Evolutionary conservation across 2,329 filamentous ascomycete genomes (phyloP), one percentile per base, ranked within the genome.

Genomic region (Fusarium sp.): DNA sequence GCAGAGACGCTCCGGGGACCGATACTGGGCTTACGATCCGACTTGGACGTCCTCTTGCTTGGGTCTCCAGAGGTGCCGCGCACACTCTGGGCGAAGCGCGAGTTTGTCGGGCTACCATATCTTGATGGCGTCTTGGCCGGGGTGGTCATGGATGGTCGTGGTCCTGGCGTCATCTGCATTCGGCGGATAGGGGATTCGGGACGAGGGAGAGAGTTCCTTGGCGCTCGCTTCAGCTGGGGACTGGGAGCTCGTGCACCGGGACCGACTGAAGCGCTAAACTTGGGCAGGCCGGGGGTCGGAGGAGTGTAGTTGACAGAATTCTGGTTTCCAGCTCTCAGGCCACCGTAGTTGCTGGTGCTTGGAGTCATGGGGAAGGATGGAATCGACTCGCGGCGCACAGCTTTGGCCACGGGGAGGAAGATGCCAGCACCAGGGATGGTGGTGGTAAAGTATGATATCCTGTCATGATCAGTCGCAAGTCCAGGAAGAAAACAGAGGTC

Each of bases 231-330:
- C 77, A 92, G 89, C 57, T 89, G 86, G 4, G 95, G 94, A 78
- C 93, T 96, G 27, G 91, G 82, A 31, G 92, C 91, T 79, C 93
- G 89, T 45, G 79, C 78, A 11, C 91, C 90, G 8, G 93, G 93
- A 1, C 95, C 95, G 52, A 97, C 87, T 0, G 95, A 97, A 82
- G 97, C 94, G 80, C 94, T 96, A 84, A 98, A 96, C 80, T 95
- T 95, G 64, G 93, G 89, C 59, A 94, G 77, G 1, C 89, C 89
- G 0, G 92, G 89, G 0, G 89, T 92, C 4, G 92, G 90, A 34
- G 93, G 89, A 24, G 92, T 90, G 79, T 88, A 87, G 78, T 89
- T 89, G 38, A 86, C 89, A 27, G 89, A 87, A 79, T 89, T 89
- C 62, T 90, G 91, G 72, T 80, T 87, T 60, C 84, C 87, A 31